phyloP scores from a whole-genome alignment of 345 rosid species.

The Linum usitatissimum region DNA sequence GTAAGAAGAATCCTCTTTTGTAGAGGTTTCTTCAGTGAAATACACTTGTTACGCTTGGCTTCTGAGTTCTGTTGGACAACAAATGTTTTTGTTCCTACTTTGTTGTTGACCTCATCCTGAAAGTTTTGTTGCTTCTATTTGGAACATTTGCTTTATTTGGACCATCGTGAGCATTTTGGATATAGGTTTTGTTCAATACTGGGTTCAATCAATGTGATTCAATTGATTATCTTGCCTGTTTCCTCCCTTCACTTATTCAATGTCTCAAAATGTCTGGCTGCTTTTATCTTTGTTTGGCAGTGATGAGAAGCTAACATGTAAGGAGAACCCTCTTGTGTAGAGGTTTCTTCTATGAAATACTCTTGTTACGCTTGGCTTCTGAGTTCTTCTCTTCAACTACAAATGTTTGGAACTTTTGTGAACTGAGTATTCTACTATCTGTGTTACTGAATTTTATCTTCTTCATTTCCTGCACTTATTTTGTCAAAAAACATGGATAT shows the following conservation, averaged over 20 bases:
- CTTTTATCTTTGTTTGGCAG: background rate
- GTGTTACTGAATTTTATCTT: no score
- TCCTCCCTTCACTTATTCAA: no score
- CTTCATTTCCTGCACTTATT: no score
- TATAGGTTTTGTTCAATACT: no score
- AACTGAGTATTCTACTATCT: no score
- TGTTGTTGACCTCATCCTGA: background rate
- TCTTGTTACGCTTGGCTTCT: slow-evolving; percentile 1
- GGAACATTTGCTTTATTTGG: no score
- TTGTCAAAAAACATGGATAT: no score
- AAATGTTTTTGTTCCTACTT: background rate
- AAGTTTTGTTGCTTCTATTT: no score
- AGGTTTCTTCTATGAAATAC: background rate
- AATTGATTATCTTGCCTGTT: background rate
- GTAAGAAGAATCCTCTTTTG: background rate
- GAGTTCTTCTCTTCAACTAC: background rate
- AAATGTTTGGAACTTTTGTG: no score
- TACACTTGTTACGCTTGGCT: background rate
- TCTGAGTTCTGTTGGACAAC: background rate
- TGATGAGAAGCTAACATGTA: background rate
- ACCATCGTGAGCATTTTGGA: no score
- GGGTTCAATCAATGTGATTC: background rate
- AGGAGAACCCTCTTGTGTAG: background rate
- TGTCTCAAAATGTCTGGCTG: no score
- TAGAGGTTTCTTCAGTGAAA: background rate